Evolutionary conservation across 495 filamentous ascomycete genomes (phyloP).

Genomic region (Lasiosphaeris hirsuta): DNA sequence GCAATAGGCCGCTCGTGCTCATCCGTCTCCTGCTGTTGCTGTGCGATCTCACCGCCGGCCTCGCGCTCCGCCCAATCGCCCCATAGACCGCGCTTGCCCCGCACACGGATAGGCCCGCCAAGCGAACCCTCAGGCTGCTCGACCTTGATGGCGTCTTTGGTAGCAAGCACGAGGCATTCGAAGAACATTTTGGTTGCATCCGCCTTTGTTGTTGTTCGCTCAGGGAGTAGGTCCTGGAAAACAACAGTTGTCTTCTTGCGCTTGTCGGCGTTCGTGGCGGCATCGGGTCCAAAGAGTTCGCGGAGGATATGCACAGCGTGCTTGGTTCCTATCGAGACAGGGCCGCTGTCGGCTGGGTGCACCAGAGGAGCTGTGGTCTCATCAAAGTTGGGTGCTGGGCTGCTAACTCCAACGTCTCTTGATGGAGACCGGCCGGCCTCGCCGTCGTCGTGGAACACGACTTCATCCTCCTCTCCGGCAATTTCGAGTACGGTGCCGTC

Average conservation of each 20-base stretch:
- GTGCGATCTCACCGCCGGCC: conserved; percentile 56
- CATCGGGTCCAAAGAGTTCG: conserved; percentile 71
- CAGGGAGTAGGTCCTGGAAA: conserved; percentile 90
- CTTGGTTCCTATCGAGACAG: conserved; percentile 84
- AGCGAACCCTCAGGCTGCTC: conserved; percentile 75
- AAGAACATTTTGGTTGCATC: conserved; percentile 99
- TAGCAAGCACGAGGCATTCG: conserved; percentile 89
- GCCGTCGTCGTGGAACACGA: conserved; percentile 47
- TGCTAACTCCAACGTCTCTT: conserved; percentile 29
- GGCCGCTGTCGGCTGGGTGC: conserved; percentile 74
- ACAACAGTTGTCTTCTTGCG: conserved; percentile 74
- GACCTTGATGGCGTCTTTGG: conserved; percentile 97
- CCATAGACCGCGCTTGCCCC: conserved; percentile 89
- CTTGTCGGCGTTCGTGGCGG: conserved; percentile 56
- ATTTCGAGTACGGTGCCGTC: conserved; percentile 61
- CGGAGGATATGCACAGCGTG: conserved; percentile 94
- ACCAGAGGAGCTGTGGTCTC: conserved; percentile 70
- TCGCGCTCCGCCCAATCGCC: conserved; percentile 90
- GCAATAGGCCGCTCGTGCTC: conserved; percentile 32
- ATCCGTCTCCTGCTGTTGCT: conserved; percentile 28
- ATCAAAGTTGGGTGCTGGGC: conserved; percentile 59
- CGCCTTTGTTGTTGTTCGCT: conserved; percentile 67
- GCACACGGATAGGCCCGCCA: conserved; percentile 72
- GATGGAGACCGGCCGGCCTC: conserved; percentile 45
- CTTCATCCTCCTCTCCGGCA: conserved; percentile 55